Base-by-base conservation (phyloP, 768 basidiomycete genomes). In the Russula sp. region DNA sequence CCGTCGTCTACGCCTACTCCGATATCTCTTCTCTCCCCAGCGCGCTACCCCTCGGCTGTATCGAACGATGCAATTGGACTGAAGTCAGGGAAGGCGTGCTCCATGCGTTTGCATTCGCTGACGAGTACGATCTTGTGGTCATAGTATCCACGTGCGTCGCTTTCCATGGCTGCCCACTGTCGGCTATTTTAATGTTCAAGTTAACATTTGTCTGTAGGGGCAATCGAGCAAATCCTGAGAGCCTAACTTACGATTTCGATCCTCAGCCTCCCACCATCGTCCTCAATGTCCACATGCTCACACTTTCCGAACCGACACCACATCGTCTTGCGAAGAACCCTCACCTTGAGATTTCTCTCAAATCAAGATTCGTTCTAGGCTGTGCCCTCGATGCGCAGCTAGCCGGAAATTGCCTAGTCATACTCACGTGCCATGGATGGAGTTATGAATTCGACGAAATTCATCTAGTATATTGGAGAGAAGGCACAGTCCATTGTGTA, bases 341-440 rank as follows among this genome's bases (percentile, higher is more conserved):
- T 31, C 48, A 42, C 18, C 44, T 64, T n/a, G 54, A 55, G 18
- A 55, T 64, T 3, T 32, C 54, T 32, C 63, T 64, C n/a, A 60
- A 64, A 60, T 64, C 63, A 18, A 53, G 59, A 40, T 64, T 60
- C 48, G 34, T 64, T 16, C 54, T 59, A 2, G 59, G 63, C 20
- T 60, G 63, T 47, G 50, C 59, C 42, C 39, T 64, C 39, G 63
- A 64, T 34, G 63, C 63, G 7, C 53, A 60, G 35, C 40, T 64
- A 16, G 59, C 63, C 10, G 63, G 53, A n/a, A 50, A 60, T 37
- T 60, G 42, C 48, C 49, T 64, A 8, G 54, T 60, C 5, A 60
- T 64, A 27, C 58, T 64, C 54, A 64, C 63, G 1, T 64, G 53
- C 20, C 63, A 64, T 40, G 58, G 53, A 45, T 59, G 63, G 58